Percentiles rank a stretch among this genome's conserved stretches.
Evolutionary conservation across 2,329 filamentous ascomycete genomes (phyloP).

Genomic region (Talaromyces atroroseus): DNA sequence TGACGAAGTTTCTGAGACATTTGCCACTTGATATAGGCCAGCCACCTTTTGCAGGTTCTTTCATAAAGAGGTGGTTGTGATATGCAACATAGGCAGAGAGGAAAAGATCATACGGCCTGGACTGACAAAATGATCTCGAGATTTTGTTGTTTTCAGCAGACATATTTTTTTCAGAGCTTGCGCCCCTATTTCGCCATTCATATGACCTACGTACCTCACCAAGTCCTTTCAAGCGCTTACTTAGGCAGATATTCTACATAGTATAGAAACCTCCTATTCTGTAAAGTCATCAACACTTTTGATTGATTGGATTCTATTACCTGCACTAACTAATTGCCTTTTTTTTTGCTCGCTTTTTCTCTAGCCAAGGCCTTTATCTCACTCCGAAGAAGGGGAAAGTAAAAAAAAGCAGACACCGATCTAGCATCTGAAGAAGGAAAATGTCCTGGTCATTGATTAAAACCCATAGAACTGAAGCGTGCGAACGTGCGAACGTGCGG

Average conservation of each 20-base stretch:
- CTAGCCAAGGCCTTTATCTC: neutral
- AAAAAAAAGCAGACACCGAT: neutral
- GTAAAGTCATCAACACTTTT: neutral
- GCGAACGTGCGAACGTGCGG: neutral
- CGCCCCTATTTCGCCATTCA: neutral
- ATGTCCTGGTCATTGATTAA: neutral
- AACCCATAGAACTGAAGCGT: neutral
- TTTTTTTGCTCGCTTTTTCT: neutral
- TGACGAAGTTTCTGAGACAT: neutral
- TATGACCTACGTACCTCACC: neutral
- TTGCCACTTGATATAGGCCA: neutral
- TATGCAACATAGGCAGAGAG: neutral
- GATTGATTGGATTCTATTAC: neutral
- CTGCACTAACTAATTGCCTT: neutral
- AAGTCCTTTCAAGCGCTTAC: neutral
- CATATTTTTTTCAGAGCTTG: neutral
- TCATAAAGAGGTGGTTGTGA: neutral
- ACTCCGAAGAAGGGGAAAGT: neutral
- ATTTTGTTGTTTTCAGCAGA: neutral
- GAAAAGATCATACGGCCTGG: neutral
- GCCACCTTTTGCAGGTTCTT: neutral
- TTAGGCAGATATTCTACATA: neutral
- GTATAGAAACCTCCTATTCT: neutral
- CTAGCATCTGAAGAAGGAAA: conserved; percentile 6
- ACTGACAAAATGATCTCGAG: neutral